phyloP scores from a whole-genome alignment of 2,329 filamentous ascomycete species.

The Dothiorella sarmentorum region DNA sequence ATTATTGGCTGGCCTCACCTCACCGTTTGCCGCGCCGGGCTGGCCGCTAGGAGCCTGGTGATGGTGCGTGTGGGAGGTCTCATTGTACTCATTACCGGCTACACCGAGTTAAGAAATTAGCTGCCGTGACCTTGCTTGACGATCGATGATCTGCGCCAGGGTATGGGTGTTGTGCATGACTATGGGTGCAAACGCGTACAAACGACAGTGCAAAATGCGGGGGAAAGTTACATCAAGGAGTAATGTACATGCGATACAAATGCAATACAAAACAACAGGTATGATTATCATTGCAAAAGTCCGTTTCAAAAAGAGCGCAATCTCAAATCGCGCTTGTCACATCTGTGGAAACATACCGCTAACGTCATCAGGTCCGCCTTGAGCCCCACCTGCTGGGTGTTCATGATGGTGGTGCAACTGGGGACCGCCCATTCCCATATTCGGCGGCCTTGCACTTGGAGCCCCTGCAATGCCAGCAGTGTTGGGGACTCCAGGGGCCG shows the following conservation, averaged over 20 bases:
- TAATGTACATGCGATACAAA: constrained; percentile 41
- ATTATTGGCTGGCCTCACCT: constrained; percentile 70
- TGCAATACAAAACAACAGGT: constrained; percentile 34
- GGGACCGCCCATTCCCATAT: constrained; percentile 63
- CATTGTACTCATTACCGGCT: constrained; percentile 58
- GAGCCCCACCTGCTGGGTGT: constrained; percentile 60
- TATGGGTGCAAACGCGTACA: constrained; percentile 18
- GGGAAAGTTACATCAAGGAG: constrained; percentile 42
- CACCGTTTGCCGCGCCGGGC: constrained; percentile 52
- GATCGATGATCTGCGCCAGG: constrained; percentile 27
- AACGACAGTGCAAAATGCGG: constrained; percentile 24
- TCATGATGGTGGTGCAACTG: constrained; percentile 70
- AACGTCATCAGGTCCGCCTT: constrained; percentile 70
- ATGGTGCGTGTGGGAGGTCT: constrained; percentile 63
- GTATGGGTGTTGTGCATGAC: constrained; percentile 26
- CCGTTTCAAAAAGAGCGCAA: constrained; percentile 29
- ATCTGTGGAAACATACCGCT: constrained; percentile 98
- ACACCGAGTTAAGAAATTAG: constrained; percentile 44
- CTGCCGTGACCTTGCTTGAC: constrained; percentile 33
- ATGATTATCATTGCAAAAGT: constrained; percentile 36
- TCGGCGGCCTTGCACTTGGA: constrained; percentile 61
- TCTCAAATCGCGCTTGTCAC: constrained; percentile 55
- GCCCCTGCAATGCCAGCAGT: constrained; percentile 58
- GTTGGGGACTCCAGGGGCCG: constrained; percentile 61
- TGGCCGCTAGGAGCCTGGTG: constrained; percentile 59